Conservation (phyloP, 148 eudicot genomes). For the Rhododendron williamsianum region DNA sequence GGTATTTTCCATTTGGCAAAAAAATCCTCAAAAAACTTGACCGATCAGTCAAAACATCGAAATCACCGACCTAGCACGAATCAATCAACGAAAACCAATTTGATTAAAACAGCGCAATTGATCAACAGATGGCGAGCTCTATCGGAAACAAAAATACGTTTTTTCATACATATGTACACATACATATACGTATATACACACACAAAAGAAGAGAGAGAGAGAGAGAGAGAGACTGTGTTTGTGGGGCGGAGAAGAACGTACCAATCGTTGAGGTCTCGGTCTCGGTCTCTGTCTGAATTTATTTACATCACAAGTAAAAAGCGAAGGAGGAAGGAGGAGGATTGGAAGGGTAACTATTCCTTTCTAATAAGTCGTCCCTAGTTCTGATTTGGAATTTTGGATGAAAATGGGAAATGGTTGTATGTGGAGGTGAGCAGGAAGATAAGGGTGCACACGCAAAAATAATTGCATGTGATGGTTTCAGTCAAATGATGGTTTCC, state of each 20-base stretch:
- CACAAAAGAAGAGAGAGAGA: neutral
- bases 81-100: neutral
- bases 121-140: neutral
- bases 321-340: neutral
- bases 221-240: neutral
- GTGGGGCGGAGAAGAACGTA: neutral
- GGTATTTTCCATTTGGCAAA: slow-evolving; percentile 28
- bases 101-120: neutral
- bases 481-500: too few relatives aligned
- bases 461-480: too few relatives aligned
- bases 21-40: neutral
- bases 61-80: neutral
- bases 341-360: neutral
- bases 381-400: neutral
- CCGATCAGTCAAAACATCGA: slow-evolving; percentile 9
- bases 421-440: neutral
- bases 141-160: neutral
- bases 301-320: neutral
- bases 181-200: neutral
- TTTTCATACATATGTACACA: too few relatives aligned
- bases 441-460: too few relatives aligned
- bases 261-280: neutral
- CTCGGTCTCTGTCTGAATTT: neutral
- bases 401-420: neutral
- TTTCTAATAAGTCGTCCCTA: neutral